Base-by-base conservation (phyloP, 805 yeast genomes). In the Yarrowia keelungensis region DNA sequence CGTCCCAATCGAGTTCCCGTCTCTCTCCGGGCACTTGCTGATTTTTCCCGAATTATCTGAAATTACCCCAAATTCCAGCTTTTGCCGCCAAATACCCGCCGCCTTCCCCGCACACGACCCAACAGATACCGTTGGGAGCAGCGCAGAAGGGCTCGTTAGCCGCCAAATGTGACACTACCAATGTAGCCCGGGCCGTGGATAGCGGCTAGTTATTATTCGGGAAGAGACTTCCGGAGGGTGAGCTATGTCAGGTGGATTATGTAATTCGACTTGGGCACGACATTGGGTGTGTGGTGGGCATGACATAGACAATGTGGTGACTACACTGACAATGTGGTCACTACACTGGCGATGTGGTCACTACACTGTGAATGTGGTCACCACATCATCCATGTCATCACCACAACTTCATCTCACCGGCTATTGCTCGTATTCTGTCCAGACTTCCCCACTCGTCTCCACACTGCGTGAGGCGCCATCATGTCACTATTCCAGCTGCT, bases 101-200 rank as follows among this genome's bases (percentile, higher is more conserved):
- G 7, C 4, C 32, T 26, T 26, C 32, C 16, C 22, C 22, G 58
- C 59, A 53, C 59, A 53, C 59, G 59, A 53, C 59, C 22, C 59
- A 53, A 53, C 59, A 53, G 59, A 19, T 53, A 19, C 45, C 45
- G 59, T 39, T 53, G 59, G 58, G 56, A 35, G 26, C 42, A 32
- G 42, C 26, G 9, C 5, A 1, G 8, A 10, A 10, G 8, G 8
- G 32, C 19, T 26, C 32, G 32, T 26, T 26, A 26, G 32, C 32
- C 32, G 32, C 49, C 22, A 19, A 50, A 32, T 32, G 54, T 15
- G 54, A 32, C 54, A 7, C 51, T 47, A 38, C 8, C 12, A 19
- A 32, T 49, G 54, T n/a, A 32, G n/a, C 54, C 50, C 4, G 7
- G n/a, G 56, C 56, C 56, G 56, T 50, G 26, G 41, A 51, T 51